Conservation (phyloP, 2,329 filamentous ascomycete genomes). For the Fusarium sp. region DNA sequence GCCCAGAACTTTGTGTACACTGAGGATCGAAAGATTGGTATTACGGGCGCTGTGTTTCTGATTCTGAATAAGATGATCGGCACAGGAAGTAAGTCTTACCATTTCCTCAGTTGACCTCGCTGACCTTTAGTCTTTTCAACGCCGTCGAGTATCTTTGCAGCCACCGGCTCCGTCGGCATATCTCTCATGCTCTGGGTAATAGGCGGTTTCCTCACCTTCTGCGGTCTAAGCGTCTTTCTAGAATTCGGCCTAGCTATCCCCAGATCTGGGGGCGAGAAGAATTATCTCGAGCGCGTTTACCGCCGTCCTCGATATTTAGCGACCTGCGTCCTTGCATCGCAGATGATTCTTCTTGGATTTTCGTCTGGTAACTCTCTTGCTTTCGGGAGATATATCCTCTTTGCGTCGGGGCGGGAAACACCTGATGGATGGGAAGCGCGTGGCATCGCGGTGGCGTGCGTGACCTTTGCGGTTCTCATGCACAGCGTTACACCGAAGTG, state of each 20-base stretch:
- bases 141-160: slow-evolving; percentile 61
- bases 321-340: slow-evolving; percentile 66
- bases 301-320: slow-evolving; percentile 66
- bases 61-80: slow-evolving; percentile 69
- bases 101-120: neutral
- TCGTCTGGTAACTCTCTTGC: slow-evolving; percentile 67
- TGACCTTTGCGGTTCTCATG: slow-evolving; percentile 63
- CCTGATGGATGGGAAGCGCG: slow-evolving; percentile 65
- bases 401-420: slow-evolving; percentile 58
- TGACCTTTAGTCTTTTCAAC: slow-evolving; percentile 60
- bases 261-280: slow-evolving; percentile 71
- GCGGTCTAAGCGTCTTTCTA: slow-evolving; percentile 68
- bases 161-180: slow-evolving; percentile 61
- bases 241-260: slow-evolving; percentile 72
- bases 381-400: slow-evolving; percentile 67
- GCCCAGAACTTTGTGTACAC: slow-evolving; percentile 53
- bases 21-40: slow-evolving; percentile 60
- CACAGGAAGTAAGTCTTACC: slow-evolving; percentile 58
- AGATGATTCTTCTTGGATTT: slow-evolving; percentile 70
- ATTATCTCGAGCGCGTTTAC: slow-evolving; percentile 72
- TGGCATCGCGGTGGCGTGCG: slow-evolving; percentile 63
- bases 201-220: slow-evolving; percentile 64
- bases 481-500: slow-evolving; percentile 64
- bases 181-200: slow-evolving; percentile 45
- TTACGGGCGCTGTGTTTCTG: slow-evolving; percentile 62